These are phyloP conservation scores for Colletotrichum sp. DNA, from an alignment of 2,329 filamentous ascomycete species.

Conservation along the genomic window DNA sequence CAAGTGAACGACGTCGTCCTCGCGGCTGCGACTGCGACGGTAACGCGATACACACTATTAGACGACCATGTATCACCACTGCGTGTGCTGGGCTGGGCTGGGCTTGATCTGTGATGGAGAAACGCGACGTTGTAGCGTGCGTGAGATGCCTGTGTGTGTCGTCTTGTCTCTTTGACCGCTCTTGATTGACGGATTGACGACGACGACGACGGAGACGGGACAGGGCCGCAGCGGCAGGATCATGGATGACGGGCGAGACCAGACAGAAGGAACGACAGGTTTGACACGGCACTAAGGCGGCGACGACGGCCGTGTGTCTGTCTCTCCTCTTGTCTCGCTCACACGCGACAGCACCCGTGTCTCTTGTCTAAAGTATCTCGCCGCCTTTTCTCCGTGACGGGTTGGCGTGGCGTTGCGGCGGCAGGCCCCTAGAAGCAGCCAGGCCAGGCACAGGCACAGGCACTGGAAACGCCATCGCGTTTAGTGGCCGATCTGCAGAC, in stretches of 20 bases:
- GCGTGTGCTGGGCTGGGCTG: not conserved
- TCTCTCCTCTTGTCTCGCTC: not conserved
- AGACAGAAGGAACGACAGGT: not conserved
- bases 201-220: not conserved
- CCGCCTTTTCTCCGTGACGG: not conserved
- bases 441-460: not conserved
- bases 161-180: not conserved
- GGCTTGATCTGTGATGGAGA: not conserved
- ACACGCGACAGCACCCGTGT: not conserved
- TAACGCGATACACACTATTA: not conserved
- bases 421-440: not conserved
- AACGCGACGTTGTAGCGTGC: not conserved
- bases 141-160: not conserved
- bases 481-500: conserved; percentile 14
- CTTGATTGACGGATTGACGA: too few relatives aligned
- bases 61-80: not conserved
- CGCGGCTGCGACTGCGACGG: not conserved
- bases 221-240: not conserved
- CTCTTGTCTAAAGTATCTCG: not conserved
- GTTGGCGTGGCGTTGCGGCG: not conserved
- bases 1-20: not conserved
- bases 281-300: conserved; percentile 6
- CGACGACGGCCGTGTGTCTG: not conserved
- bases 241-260: not conserved
- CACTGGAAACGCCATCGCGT: conserved; percentile 4